phyloP scores from a whole-genome alignment of 1,139 yeast species.

The Arxiozyma heterogenica region DNA sequence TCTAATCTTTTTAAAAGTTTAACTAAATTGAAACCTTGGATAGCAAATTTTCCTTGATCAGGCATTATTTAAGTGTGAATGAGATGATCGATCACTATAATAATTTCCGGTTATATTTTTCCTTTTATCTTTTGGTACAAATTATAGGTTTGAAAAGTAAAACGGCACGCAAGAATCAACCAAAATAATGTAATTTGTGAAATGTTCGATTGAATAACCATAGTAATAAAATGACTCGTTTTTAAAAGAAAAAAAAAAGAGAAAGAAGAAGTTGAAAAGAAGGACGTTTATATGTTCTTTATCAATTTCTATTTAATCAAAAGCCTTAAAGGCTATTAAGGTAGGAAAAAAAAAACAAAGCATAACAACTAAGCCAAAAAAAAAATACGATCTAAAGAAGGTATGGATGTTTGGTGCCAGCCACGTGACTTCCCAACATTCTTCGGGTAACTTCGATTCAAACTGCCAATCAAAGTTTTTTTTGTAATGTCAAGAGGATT shows the following conservation, averaged over 20 bases:
- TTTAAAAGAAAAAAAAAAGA: too few relatives aligned
- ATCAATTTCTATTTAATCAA: not conserved
- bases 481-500: too few relatives aligned
- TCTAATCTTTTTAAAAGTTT: slow-evolving; percentile 78
- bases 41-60: slow-evolving; percentile 20
- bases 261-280: too few relatives aligned
- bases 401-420: not conserved
- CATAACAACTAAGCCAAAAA: too few relatives aligned
- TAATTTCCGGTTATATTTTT: too few relatives aligned
- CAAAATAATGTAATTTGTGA: not conserved
- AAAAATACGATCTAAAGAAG: not conserved
- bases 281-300: too few relatives aligned
- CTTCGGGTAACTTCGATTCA: not conserved
- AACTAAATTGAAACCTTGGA: slow-evolving; percentile 73
- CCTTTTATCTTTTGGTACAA: not conserved
- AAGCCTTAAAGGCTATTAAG: not conserved
- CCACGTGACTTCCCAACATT: not conserved
- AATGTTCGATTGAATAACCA: too few relatives aligned
- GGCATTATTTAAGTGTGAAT: slow-evolving; percentile 7
- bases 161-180: not conserved
- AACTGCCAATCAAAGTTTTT: too few relatives aligned
- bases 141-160: not conserved
- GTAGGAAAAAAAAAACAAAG: too few relatives aligned
- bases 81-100: too few relatives aligned
- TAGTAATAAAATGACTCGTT: too few relatives aligned